These are phyloP conservation scores for Aspergillus sp. DNA, from an alignment of 2,329 filamentous ascomycete species.

Conservation along the genomic window DNA sequence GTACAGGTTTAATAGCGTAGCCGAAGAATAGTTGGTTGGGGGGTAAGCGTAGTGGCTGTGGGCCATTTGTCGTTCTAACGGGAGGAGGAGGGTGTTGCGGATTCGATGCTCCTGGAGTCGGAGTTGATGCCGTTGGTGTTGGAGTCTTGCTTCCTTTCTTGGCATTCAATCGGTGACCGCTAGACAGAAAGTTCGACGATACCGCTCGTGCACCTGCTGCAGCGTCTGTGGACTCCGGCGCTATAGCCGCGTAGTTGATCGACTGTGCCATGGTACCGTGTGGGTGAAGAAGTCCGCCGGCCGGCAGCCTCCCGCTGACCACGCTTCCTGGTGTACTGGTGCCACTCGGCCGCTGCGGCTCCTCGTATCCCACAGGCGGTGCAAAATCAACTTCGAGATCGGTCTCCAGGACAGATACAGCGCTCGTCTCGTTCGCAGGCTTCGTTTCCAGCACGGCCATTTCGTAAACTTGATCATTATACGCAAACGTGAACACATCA, in stretches of 20 bases:
- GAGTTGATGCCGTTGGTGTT: conserved; percentile 72
- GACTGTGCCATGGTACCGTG: conserved; percentile 95
- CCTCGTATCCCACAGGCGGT: conserved; percentile 88
- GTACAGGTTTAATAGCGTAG: conserved; percentile 86
- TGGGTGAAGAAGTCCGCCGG: conserved; percentile 73
- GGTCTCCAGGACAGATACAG: conserved; percentile 89
- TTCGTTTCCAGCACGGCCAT: conserved; percentile 94
- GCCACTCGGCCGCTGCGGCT: conserved; percentile 76
- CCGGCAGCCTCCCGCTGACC: conserved; percentile 59
- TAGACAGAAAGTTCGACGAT: conserved; percentile 75
- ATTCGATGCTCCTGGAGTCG: conserved; percentile 60
- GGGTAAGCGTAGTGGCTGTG: conserved; percentile 78
- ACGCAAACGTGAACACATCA: conserved; percentile 93
- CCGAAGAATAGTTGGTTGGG: conserved; percentile 96
- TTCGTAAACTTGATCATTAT: conserved; percentile 92
- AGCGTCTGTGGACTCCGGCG: conserved; percentile 69
- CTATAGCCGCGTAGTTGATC: conserved; percentile 95
- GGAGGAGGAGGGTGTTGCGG: conserved; percentile 45
- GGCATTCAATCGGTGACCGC: conserved; percentile 76
- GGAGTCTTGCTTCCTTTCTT: conserved; percentile 78
- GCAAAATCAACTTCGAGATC: conserved; percentile 97
- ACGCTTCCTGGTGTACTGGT: conserved; percentile 78
- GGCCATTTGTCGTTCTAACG: conserved; percentile 65
- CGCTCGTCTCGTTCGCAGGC: conserved; percentile 77
- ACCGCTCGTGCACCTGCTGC: conserved; percentile 62